phyloP scores from a whole-genome alignment of 176 grass and related monocot species.

The Oryza longistaminata region DNA sequence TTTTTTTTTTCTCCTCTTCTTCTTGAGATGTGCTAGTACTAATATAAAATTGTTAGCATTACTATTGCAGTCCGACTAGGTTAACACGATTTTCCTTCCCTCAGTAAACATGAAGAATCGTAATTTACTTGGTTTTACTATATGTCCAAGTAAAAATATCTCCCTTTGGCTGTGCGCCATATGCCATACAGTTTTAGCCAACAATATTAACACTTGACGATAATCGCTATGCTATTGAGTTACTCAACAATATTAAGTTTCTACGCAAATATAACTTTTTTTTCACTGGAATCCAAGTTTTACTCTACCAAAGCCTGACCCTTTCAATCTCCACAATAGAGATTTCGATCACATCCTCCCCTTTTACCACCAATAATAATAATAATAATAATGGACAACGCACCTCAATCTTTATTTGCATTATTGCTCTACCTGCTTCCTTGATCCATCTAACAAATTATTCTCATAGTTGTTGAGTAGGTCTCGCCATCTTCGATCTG shows the following conservation, averaged over 20 bases:
- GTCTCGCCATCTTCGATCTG: background rate
- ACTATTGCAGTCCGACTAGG: too few species aligned
- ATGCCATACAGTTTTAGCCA: background rate
- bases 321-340: background rate
- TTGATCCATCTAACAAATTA: background rate
- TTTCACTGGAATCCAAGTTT: background rate
- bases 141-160: too few species aligned
- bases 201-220: background rate
- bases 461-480: background rate
- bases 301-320: background rate
- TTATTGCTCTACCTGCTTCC: constrained; percentile 3
- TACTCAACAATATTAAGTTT: background rate
- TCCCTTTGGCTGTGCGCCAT: too few species aligned
- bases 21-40: too few species aligned
- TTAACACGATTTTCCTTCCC: background rate
- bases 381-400: background rate
- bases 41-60: too few species aligned
- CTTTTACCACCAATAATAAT: background rate
- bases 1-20: too few species aligned
- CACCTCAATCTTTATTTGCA: background rate
- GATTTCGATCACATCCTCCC: background rate
- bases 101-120: too few species aligned
- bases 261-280: background rate
- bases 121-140: too few species aligned
- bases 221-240: background rate